Conservation (phyloP, 257 asterid genomes). For the Salvia miltiorrhiza region DNA sequence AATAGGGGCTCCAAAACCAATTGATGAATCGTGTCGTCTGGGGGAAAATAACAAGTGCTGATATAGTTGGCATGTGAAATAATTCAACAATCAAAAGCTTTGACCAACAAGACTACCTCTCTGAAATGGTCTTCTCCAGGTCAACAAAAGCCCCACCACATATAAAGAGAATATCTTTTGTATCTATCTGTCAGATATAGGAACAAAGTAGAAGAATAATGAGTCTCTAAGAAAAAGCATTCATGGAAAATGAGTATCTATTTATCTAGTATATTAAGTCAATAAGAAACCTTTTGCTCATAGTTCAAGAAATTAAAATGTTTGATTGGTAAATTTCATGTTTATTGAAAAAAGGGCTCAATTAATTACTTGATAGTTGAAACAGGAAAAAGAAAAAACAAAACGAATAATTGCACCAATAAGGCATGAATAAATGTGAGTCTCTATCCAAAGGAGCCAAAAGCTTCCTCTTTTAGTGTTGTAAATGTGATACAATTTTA, state of each 20-base stretch:
- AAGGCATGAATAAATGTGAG: neutral
- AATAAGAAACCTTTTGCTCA: neutral
- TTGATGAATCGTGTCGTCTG: constrained; percentile 87
- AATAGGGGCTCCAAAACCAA: constrained; percentile 92
- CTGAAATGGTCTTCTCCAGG: constrained; percentile 87
- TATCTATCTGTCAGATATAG: constrained; percentile 58
- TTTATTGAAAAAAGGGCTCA: neutral
- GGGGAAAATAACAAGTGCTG: constrained; percentile 20
- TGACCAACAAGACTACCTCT: constrained; percentile 50
- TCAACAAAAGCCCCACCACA: constrained; percentile 96
- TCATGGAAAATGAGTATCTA: neutral
- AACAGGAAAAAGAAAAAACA: neutral
- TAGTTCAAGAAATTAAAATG: neutral
- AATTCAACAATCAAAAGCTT: constrained; percentile 12
- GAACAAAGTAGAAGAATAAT: constrained; percentile 17
- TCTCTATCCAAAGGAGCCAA: neutral
- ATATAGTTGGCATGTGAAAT: neutral
- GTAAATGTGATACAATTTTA: no score
- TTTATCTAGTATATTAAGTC: neutral
- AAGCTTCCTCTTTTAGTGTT: no score
- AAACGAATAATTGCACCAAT: neutral
- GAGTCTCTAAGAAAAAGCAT: neutral
- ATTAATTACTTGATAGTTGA: neutral
- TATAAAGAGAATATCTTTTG: constrained; percentile 78
- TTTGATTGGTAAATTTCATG: neutral